Percentiles rank a stretch among this genome's conserved stretches.
Evolutionary conservation across 2,329 filamentous ascomycete species (phyloP).

Genomic region (Amauroascus niger): DNA sequence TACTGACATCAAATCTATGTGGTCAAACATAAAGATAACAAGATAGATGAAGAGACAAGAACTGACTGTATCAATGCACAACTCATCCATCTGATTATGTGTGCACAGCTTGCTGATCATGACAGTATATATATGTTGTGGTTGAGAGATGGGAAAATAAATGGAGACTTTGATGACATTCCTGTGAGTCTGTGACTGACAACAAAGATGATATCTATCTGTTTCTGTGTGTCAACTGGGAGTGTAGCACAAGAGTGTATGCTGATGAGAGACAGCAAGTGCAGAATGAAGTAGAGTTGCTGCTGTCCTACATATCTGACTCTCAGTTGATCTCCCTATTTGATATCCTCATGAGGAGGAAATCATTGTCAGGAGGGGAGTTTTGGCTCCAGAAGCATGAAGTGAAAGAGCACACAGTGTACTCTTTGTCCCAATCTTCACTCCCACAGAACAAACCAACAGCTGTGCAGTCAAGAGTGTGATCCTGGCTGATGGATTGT

Average conservation of each 20-base stretch:
- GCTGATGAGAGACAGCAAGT: constrained; percentile 17
- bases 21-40: neutral
- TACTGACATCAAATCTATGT: neutral
- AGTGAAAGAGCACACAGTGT: neutral
- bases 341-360: constrained; percentile 11
- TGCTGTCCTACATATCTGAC: constrained; percentile 15
- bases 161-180: constrained; percentile 14
- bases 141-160: too few species aligned
- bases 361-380: neutral
- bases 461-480: neutral
- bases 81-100: neutral
- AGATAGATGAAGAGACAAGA: neutral
- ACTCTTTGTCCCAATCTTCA: neutral
- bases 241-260: constrained; percentile 12
- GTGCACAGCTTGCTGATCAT: neutral
- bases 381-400: neutral
- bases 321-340: constrained; percentile 18
- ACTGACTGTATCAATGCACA: neutral
- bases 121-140: constrained; percentile 16
- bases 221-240: constrained; percentile 14
- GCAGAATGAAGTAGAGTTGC: constrained; percentile 14
- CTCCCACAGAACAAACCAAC: neutral
- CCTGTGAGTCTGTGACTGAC: constrained; percentile 13
- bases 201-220: constrained; percentile 16
- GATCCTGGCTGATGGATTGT: neutral